These are phyloP conservation scores for Helenozyma baotianmanensis DNA, from an alignment of 805 yeast species.

Conservation along the genomic window DNA sequence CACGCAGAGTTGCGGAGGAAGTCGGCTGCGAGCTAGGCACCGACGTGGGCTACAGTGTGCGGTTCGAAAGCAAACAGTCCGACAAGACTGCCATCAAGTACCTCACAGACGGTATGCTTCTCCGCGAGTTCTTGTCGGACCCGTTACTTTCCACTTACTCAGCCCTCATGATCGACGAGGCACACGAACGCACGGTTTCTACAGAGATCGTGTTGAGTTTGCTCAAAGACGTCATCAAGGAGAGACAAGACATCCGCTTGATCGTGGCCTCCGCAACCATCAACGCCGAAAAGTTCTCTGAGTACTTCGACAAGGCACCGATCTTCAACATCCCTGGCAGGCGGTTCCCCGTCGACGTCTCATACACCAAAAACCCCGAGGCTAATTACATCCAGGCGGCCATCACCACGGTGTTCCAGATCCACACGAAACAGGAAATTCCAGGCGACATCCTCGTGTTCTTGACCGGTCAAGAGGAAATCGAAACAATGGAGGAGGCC, in stretches of 20 bases:
- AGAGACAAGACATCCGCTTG: constrained; percentile 67
- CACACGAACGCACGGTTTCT: constrained; percentile 93
- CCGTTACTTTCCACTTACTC: constrained; percentile 66
- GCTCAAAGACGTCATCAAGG: constrained; percentile 59
- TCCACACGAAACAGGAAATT: constrained; percentile 62
- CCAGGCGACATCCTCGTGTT: constrained; percentile 88
- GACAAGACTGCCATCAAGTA: constrained; percentile 73
- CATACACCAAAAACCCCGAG: constrained; percentile 82
- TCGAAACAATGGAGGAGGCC: constrained; percentile 74
- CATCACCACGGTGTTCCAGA: constrained; percentile 79
- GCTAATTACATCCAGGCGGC: constrained; percentile 90
- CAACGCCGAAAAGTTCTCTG: constrained; percentile 82
- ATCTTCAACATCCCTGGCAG: constrained; percentile 89
- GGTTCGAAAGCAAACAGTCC: constrained; percentile 79
- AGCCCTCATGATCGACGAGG: constrained; percentile 92
- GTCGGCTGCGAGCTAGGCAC: constrained; percentile 75
- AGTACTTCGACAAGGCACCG: constrained; percentile 78
- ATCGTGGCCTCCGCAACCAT: constrained; percentile 92
- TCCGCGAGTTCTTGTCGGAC: constrained; percentile 78
- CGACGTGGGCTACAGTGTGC: constrained; percentile 82
- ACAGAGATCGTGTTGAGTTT: constrained; percentile 82
- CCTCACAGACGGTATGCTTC: constrained; percentile 93
- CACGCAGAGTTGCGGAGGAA: constrained; percentile 88
- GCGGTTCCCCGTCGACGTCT: constrained; percentile 84
- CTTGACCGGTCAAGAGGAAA: constrained; percentile 95